A percentile compares a stretch with the other conserved stretches of the same genome.
Evolutionary conservation across 108 stramenopile species (phyloP).

Genomic region (Cylindrotheca fusiformis): DNA sequence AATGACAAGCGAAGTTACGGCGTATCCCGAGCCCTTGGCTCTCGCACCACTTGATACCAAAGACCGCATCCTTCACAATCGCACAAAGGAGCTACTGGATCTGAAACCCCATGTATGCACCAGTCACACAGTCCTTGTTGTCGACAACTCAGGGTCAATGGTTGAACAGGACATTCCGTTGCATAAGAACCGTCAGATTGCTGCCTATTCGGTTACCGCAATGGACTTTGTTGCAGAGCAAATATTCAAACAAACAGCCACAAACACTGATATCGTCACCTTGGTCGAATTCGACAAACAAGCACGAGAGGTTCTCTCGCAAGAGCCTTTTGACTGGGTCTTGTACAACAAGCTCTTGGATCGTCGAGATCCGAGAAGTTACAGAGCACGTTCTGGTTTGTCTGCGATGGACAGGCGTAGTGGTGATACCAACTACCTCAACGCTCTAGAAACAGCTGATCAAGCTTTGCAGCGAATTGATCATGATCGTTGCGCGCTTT

Average conservation of each 20-base stretch:
- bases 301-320: conserved; percentile 29
- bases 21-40: conserved; percentile 35
- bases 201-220: conserved; percentile 49
- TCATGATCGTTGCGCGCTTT: conserved; percentile 39
- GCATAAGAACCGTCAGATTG: conserved; percentile 41
- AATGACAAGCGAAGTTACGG: conserved; percentile 37
- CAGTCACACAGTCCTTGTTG: conserved; percentile 43
- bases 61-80: no score
- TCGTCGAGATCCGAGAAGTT: conserved; percentile 20
- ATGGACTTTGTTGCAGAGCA: conserved; percentile 57
- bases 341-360: conserved; percentile 56
- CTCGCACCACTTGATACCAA: conserved; percentile 45
- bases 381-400: conserved; percentile 8
- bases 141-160: conserved; percentile 62
- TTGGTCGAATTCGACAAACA: conserved; percentile 55
- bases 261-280: conserved; percentile 41
- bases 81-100: conserved; percentile 36
- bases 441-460: conserved; percentile 36
- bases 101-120: conserved; percentile 41
- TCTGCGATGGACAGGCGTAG: conserved; percentile 12
- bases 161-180: conserved; percentile 38
- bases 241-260: conserved; percentile 29
- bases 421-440: conserved; percentile 38
- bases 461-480: conserved; percentile 18
- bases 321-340: conserved; percentile 63